Evolutionary conservation across 176 grass and related monocot species (phyloP), one percentile per base, ranked within the genome.

Genomic region (Oryza glaberrima): DNA sequence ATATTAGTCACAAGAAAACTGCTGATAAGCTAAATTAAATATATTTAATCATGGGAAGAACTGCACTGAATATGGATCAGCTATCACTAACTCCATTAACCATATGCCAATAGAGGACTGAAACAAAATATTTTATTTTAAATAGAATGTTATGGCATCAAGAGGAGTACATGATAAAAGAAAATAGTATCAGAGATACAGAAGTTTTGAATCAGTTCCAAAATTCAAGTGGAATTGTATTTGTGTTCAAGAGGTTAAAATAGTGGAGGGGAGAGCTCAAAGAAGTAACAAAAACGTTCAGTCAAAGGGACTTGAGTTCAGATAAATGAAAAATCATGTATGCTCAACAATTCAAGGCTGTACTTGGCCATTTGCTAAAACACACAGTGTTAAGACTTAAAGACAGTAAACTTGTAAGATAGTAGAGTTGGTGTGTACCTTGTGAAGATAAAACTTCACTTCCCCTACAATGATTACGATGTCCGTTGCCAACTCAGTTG

Each of bases 371-470:
- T 10, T 61, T 63, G 58, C 58, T 11, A 32, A 44, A 72, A 3
- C 58, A 63, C 19, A 63, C 3, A 4, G 17, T 63, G 58, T 23
- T 22, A 23, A 45, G 1, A 76, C 13, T 19, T 38, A 81, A 81
- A 14, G 7, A 58, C 30, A 48, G 41, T 60, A 72, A 54, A 54
- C 7, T 2, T 30, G 16, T 49, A 75, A 56, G 5, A 11, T 35
- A 16, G 14, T 71, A 48, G 44, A 22, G 4, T 69, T 26, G 69
- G 8, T 7, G 20, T 56, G 65, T 88, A 99, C 96, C 96, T 96
- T 94, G 78, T 99, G 96, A 70, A 99, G 94, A 87, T 92, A 92
- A 89, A 99, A 99, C 71, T 94, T 96, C 51, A 89, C 86, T 77
- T 96, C 96, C 65, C 91, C 91, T 46, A 99, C 88, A 67, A 83